Base-by-base conservation (phyloP, 345 rosid species). In the Pelargonium nanum region DNA sequence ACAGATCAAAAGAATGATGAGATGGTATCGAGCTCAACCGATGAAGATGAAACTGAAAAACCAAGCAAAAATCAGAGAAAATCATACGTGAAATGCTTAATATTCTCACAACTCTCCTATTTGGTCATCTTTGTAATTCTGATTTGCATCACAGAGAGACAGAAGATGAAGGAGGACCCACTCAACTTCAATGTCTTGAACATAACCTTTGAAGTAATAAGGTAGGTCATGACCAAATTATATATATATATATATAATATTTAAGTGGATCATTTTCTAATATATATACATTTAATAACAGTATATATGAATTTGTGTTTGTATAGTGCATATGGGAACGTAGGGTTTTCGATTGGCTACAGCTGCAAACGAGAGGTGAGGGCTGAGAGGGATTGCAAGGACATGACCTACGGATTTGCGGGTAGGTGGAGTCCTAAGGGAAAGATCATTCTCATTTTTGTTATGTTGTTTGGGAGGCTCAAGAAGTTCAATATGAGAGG, bases 311-410 rank as follows among this genome's bases (percentile, higher is more conserved):
- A 17, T 52, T 24, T 40, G 21, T 22, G 21, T 22, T 34, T 52
- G 12, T 64, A 60, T 62, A 83, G 91, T 24, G 86, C 92, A 54
- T 80, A 77, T 44, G 96, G 96, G 21, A 88, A 83, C 61, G 92
- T 79, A 1, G 92, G 96, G 1, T 75, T 81, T 60, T 74, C 92
- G 5, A 75, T 71, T 1, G 87, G 92, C 0, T 82, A 85, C 10
- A 75, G 88, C 55, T 85, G 96, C 59, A 59, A 78, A 40, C 63
- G 79, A 53, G 76, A 60, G 21, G 22, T 85, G 16, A 32, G 76
- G 4, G 4, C 55, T 0, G 70, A 58, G 1, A 62, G 25, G 53
- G 20, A 24, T 0, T 85, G 92, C 62, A 25, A 22, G 26, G 88
- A 83, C 50, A 58, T 64, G 6, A 52, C 70, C 66, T 65, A 52